Percentiles rank a stretch among this genome's conserved stretches.
These are phyloP conservation scores for Panaeolus papilionaceus DNA, from an alignment of 768 basidiomycete genomes.

Conservation along the genomic window DNA sequence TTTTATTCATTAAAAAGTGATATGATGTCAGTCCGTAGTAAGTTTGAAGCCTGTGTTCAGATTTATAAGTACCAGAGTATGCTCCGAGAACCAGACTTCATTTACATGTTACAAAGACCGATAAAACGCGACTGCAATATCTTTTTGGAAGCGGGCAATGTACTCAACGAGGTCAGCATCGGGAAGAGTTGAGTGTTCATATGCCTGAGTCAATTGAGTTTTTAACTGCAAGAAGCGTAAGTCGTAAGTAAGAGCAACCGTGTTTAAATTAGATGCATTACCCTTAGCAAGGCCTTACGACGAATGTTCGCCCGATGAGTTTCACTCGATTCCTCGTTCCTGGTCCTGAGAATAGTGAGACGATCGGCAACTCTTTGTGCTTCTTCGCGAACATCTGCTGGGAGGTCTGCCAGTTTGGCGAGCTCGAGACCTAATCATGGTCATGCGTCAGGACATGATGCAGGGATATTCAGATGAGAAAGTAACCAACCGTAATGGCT, in stretches of 20 bases:
- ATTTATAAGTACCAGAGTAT: not conserved
- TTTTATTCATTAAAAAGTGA: not conserved
- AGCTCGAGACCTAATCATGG: constrained; percentile 76
- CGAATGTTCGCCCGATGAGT: constrained; percentile 63
- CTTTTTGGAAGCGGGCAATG: constrained; percentile 71
- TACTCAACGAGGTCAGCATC: constrained; percentile 72
- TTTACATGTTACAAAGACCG: not conserved
- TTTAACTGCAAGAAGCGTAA: constrained; percentile 53
- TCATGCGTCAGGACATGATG: not conserved
- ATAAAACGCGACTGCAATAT: constrained; percentile 63
- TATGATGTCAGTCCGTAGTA: not conserved
- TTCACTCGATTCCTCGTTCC: constrained; percentile 65
- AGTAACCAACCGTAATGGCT: constrained; percentile 72
- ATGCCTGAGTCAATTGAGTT: constrained; percentile 76
- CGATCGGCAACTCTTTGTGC: constrained; percentile 64
- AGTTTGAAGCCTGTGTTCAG: not conserved
- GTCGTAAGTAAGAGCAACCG: not conserved
- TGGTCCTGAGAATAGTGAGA: constrained; percentile 63
- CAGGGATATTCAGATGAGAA: not conserved
- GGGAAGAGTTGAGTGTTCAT: constrained; percentile 76
- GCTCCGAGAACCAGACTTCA: too few species aligned
- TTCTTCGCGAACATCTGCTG: constrained; percentile 68
- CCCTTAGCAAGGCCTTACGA: constrained; percentile 73
- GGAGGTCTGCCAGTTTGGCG: constrained; percentile 87
- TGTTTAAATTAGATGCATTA: constrained; percentile 34